phyloP scores from a whole-genome alignment of 352 stramenopile genomes.

The Thalassiosira mediterranea region DNA sequence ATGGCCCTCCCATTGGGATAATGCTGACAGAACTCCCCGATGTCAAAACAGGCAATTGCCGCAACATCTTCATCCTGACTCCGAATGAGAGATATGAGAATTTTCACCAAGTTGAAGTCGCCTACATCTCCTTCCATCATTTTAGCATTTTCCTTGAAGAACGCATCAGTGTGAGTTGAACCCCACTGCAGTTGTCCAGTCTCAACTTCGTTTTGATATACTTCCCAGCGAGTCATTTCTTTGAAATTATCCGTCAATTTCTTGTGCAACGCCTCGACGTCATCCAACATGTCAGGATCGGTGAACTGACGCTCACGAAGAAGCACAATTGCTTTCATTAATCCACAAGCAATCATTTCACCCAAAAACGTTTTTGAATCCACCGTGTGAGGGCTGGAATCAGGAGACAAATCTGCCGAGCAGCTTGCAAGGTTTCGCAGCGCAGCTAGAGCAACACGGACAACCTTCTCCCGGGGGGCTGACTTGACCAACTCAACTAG shows the following conservation, averaged over 20 bases:
- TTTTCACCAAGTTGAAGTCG: conserved; percentile 90
- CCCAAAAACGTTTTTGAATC: conserved; percentile 5
- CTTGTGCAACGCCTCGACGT: conserved; percentile 72
- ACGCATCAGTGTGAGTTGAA: conserved; percentile 96
- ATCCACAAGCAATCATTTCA: conserved; percentile 93
- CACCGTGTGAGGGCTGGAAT: conserved; percentile 5
- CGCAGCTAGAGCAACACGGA: conserved; percentile 92
- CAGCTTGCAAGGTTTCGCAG: conserved; percentile 87
- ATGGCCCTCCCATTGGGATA: conserved; percentile 96
- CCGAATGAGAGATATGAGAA: conserved; percentile 92
- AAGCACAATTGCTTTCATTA: conserved; percentile 94
- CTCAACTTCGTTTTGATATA: conserved; percentile 95
- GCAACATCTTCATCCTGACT: conserved; percentile 92
- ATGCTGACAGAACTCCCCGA: conserved; percentile 97
- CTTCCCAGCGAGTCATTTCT: conserved; percentile 93
- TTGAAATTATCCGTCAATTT: conserved; percentile 81
- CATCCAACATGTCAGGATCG: conserved; percentile 91
- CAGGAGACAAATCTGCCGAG: conserved; percentile 18
- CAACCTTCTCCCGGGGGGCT: conserved; percentile 96
- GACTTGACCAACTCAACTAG: conserved; percentile 85
- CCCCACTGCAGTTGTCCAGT: conserved; percentile 94
- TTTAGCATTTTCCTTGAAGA: conserved; percentile 98
- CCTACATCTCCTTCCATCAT: conserved; percentile 95
- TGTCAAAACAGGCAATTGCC: conserved; percentile 94
- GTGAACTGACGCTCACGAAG: conserved; percentile 91